A percentile compares a stretch with the other conserved stretches of the same genome.
Conservation (phyloP, 768 basidiomycete genomes). For the Rhodotorula kratochvilovae region DNA sequence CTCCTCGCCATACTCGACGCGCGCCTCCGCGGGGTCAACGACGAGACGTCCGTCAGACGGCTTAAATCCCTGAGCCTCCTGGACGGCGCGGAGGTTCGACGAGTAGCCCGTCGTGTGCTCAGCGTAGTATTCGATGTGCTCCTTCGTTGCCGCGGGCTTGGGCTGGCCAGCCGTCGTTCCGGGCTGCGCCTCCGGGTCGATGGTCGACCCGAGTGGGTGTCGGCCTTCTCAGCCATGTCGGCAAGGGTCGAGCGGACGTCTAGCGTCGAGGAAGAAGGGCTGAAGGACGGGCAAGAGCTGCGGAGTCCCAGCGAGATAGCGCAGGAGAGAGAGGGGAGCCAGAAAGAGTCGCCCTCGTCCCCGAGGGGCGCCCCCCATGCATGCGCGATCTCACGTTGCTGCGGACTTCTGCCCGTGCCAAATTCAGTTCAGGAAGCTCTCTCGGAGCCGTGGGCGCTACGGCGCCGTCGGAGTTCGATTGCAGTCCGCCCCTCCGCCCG, state of each 20-base stretch:
- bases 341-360: too few species aligned
- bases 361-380: too few species aligned
- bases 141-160: constrained; percentile 14
- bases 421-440: too few species aligned
- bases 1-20: constrained; percentile 59
- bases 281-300: not conserved
- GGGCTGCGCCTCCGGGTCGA: not conserved
- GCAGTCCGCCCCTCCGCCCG: too few species aligned
- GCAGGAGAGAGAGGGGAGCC: not conserved
- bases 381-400: too few species aligned
- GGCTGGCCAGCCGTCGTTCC: not conserved
- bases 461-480: too few species aligned
- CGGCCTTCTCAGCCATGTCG: constrained; percentile 1
- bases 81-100: constrained; percentile 15
- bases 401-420: too few species aligned
- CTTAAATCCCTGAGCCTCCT: constrained; percentile 31
- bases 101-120: constrained; percentile 14
- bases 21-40: constrained; percentile 53
- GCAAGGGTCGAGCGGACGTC: not conserved
- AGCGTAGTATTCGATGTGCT: constrained; percentile 31
- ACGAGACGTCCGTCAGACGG: constrained; percentile 20
- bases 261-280: not conserved
- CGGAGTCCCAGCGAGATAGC: not conserved
- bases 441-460: too few species aligned
- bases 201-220: not conserved